Conservation (phyloP, 441 rosid genomes). For the Geranium incanum region DNA sequence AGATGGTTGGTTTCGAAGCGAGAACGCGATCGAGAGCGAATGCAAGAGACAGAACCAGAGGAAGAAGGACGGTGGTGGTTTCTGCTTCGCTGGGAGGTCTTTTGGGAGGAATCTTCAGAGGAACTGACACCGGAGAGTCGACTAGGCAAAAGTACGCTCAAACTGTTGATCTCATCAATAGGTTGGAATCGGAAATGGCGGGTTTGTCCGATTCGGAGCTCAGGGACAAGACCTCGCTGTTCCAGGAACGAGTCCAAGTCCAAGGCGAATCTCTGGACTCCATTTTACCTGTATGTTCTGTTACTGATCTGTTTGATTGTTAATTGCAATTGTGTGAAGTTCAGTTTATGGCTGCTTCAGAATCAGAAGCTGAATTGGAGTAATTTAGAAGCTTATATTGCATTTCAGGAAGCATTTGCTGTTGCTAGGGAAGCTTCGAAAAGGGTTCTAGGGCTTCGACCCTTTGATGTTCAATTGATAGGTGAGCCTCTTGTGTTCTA, state of each 20-base stretch:
- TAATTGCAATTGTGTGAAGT: background rate
- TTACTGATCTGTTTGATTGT: background rate
- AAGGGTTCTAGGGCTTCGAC: slow-evolving; percentile 84
- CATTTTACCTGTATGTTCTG: slow-evolving; percentile 53
- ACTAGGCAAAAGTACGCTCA: slow-evolving; percentile 71
- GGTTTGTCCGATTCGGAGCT: slow-evolving; percentile 58
- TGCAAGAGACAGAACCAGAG: background rate
- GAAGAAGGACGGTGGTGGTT: background rate
- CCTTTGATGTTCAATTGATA: slow-evolving; percentile 85
- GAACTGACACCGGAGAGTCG: slow-evolving; percentile 76
- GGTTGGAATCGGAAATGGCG: slow-evolving; percentile 53
- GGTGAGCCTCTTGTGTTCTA: slow-evolving; percentile 30
- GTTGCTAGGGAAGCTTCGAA: slow-evolving; percentile 88
- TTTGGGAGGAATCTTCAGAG: slow-evolving; percentile 73
- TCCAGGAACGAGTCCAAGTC: slow-evolving; percentile 57
- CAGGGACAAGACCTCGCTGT: slow-evolving; percentile 55
- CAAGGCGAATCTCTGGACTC: slow-evolving; percentile 80
- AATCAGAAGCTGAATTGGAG: background rate
- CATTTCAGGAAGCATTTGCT: slow-evolving; percentile 80
- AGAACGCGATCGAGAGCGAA: background rate
- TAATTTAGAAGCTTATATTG: background rate
- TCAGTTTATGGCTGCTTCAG: background rate
- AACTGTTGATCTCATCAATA: slow-evolving; percentile 44
- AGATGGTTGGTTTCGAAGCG: background rate
- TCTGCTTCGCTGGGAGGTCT: slow-evolving; percentile 66